phyloP scores from a whole-genome alignment of 768 basidiomycete species.

The Hortiboletus flavorubellus region DNA sequence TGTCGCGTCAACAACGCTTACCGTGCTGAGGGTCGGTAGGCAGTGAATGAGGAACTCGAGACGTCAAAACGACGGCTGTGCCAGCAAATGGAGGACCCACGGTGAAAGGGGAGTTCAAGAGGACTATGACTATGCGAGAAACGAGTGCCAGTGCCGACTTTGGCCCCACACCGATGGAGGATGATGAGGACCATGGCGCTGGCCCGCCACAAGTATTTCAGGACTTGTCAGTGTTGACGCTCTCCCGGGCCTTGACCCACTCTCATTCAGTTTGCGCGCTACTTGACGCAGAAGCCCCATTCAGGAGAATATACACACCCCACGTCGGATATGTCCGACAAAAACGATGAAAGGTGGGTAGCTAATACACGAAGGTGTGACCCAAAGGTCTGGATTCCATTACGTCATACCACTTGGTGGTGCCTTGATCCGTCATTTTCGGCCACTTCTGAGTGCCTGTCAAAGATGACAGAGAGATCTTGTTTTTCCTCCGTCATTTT shows the following conservation, averaged over 20 bases:
- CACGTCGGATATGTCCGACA: slow-evolving; percentile 49
- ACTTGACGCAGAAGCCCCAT: slow-evolving; percentile 72
- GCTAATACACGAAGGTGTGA: slow-evolving; percentile 49
- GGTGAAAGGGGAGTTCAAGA: slow-evolving; percentile 56
- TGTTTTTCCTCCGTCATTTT: no score
- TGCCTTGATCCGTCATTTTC: no score
- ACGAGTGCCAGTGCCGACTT: slow-evolving; percentile 57
- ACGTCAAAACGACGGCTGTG: slow-evolving; percentile 30
- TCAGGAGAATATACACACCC: slow-evolving; percentile 47
- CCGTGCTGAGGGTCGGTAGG: slow-evolving; percentile 46
- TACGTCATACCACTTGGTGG: no score
- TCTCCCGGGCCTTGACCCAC: not conserved
- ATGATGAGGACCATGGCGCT: slow-evolving; percentile 43
- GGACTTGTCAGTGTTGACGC: not conserved
- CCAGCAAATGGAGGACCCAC: slow-evolving; percentile 22
- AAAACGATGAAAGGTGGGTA: slow-evolving; percentile 67
- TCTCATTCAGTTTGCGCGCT: slow-evolving; percentile 67
- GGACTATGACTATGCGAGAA: slow-evolving; percentile 44
- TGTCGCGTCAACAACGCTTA: slow-evolving; percentile 34
- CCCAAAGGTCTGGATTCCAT: no score
- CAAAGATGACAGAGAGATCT: no score
- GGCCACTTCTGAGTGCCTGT: no score
- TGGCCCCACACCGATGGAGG: slow-evolving; percentile 48
- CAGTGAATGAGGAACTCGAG: slow-evolving; percentile 60
- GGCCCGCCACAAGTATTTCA: slow-evolving; percentile 44